Evolutionary conservation across 306 rosid species (phyloP), one percentile per base, ranked within the genome.

Genomic region (Fagus crenata): DNA sequence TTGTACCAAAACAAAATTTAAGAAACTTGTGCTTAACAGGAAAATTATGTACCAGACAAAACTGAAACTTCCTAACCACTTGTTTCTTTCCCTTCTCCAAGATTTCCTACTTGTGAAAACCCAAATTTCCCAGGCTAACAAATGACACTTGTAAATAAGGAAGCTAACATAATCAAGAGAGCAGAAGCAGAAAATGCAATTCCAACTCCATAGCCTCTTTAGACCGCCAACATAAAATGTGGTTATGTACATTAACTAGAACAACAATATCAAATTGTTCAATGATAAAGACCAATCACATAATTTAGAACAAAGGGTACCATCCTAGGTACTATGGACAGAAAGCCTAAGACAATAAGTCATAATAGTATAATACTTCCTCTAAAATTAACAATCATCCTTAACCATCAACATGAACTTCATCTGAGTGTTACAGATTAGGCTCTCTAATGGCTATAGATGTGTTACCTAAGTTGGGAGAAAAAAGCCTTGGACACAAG

Each of bases 11-110:
- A 56, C 1, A 42, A 61, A 53, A 61, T 36, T 69, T 17, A 58
- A 67, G 28, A 13, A 77, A 55, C 72, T 31, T n/a, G 71, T 53
- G 60, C 8, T 74, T 73, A 73, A 53, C 73, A 53, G 69, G 79
- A 72, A 73, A 67, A 56, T 18, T 49, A 67, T 58, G 71, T 18
- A 56, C 61, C 39, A 73, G 54, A 56, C 7, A 2, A 6, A n/a
- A 18, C 58, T 56, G 32, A 56, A 56, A 56, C 63, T 56, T 22
- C 22, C 12, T 15, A 53, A 53, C 28, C 22, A 53, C 28, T 53
- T 22, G 6, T 22, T 15, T 15, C 28, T 4, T 53, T 4, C 18
- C 17, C 15, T 12, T 49, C 13, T 1, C 53, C 53, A 49, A 2
- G 53, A 49, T 49, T 49, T 49, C 53, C 53, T 49, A 49, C 53